phyloP scores from a whole-genome alignment of 139 green algal species.

The Chlamydomonas sp. region DNA sequence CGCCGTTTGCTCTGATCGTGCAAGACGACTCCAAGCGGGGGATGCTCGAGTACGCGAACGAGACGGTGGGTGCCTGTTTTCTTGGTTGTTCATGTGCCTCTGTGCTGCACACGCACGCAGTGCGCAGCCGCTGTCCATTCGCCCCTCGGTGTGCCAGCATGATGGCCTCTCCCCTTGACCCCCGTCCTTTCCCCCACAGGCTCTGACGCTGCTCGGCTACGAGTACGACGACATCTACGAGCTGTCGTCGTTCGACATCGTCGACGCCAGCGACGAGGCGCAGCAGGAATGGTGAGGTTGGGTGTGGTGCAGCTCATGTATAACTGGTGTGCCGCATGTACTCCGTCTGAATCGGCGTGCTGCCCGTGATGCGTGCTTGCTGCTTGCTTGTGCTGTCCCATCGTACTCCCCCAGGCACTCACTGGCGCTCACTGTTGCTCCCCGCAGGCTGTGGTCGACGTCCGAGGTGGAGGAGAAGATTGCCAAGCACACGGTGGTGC shows the following conservation, averaged over 20 bases:
- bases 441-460: constrained; percentile 16
- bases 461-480: constrained; percentile 12
- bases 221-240: constrained; percentile 20
- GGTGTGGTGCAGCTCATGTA: not conserved
- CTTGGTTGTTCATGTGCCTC: not conserved
- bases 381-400: not conserved
- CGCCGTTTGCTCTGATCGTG: constrained; percentile 38
- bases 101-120: not conserved
- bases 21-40: constrained; percentile 32
- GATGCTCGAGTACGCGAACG: constrained; percentile 42
- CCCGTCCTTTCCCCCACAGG: constrained; percentile 6
- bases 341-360: not conserved
- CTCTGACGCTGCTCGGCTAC: constrained; percentile 15
- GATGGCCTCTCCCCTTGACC: too few relatives aligned
- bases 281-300: constrained; percentile 14
- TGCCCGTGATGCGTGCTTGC: not conserved
- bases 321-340: not conserved
- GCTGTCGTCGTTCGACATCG: not conserved
- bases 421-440: not conserved
- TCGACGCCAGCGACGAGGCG: not conserved
- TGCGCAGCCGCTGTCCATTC: too few relatives aligned
- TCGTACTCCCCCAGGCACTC: not conserved
- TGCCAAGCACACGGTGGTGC: constrained; percentile 1
- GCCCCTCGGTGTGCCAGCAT: too few relatives aligned
- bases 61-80: constrained; percentile 1